phyloP scores from a whole-genome alignment of 331 rosid genomes.

The Arachis monticola region DNA sequence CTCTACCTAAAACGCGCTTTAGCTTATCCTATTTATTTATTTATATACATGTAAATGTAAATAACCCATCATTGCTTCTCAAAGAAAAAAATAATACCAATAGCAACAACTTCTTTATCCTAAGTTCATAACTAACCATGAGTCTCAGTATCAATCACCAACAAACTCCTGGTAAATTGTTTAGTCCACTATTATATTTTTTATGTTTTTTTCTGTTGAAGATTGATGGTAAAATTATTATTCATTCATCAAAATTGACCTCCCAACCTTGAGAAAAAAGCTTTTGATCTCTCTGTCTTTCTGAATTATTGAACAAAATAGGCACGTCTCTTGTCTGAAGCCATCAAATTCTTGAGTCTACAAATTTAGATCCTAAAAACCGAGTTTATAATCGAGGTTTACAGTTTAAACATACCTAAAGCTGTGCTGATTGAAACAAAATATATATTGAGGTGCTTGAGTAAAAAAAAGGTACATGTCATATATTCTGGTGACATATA shows the following conservation, averaged over 20 bases:
- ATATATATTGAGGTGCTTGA: background rate
- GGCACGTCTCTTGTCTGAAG: too few relatives aligned
- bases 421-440: too few relatives aligned
- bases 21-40: background rate
- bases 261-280: background rate
- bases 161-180: conserved; percentile 35
- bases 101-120: background rate
- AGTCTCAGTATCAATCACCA: conserved; percentile 33
- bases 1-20: conserved; percentile 28
- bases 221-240: background rate
- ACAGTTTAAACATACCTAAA: too few relatives aligned
- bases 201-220: background rate
- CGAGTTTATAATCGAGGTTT: too few relatives aligned
- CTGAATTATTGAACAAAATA: too few relatives aligned
- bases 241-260: background rate
- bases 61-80: background rate
- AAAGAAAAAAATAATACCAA: too few relatives aligned
- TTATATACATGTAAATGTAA: background rate
- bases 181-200: background rate
- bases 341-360: too few relatives aligned
- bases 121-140: conserved; percentile 37
- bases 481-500: too few relatives aligned
- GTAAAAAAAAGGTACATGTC: background rate
- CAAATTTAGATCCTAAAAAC: too few relatives aligned
- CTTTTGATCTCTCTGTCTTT: background rate